Conservation (phyloP, 1,139 yeast species). For the Saccharomyces uvarum region DNA sequence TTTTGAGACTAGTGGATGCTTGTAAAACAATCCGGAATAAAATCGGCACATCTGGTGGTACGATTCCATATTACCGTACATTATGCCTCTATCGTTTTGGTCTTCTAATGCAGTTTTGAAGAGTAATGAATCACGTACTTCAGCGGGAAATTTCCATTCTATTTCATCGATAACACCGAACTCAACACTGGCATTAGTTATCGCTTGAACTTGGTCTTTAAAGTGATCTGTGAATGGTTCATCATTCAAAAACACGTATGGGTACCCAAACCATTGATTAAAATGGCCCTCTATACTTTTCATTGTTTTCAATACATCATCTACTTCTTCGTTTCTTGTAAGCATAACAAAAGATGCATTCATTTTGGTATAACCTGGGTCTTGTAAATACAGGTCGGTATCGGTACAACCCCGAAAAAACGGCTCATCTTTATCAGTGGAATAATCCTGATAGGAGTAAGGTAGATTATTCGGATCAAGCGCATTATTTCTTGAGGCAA, state of each 20-base stretch:
- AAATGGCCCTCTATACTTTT: slow-evolving; percentile 70
- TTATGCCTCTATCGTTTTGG: slow-evolving; percentile 72
- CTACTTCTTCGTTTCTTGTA: slow-evolving; percentile 65
- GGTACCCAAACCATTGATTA: slow-evolving; percentile 81
- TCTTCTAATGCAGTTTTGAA: slow-evolving; percentile 45
- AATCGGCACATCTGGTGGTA: slow-evolving; percentile 67
- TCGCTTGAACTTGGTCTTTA: slow-evolving; percentile 43
- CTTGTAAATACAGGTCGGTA: slow-evolving; percentile 26
- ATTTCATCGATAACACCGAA: slow-evolving; percentile 21
- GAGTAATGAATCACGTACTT: slow-evolving; percentile 18
- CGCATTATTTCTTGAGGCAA: neutral
- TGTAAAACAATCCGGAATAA: slow-evolving; percentile 69
- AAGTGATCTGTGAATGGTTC: slow-evolving; percentile 63
- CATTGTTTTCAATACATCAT: slow-evolving; percentile 63
- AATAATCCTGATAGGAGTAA: slow-evolving; percentile 14
- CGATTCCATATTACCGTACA: slow-evolving; percentile 72
- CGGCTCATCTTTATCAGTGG: slow-evolving; percentile 22
- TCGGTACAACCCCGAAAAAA: slow-evolving; percentile 48
- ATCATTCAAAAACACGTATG: slow-evolving; percentile 79
- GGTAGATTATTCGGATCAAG: slow-evolving; percentile 1
- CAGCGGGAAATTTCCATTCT: slow-evolving; percentile 31
- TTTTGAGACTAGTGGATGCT: slow-evolving; percentile 57
- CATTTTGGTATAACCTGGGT: slow-evolving; percentile 36
- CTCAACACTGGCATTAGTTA: slow-evolving; percentile 38
- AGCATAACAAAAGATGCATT: slow-evolving; percentile 75